Base-by-base conservation (phyloP, 2,329 filamentous ascomycete genomes). In the Seiridium unicorne region DNA sequence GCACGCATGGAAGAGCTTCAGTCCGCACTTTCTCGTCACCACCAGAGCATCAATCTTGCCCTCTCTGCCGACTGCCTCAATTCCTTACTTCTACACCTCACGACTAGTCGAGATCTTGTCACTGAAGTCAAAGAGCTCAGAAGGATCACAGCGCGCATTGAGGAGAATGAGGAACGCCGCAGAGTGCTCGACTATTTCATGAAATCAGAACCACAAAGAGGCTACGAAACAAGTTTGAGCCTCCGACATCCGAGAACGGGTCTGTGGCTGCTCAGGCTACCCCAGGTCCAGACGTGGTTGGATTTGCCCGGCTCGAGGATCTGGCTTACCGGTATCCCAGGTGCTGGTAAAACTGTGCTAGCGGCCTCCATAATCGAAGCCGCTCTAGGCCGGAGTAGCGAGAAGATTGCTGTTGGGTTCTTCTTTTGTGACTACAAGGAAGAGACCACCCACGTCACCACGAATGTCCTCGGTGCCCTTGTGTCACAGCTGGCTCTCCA, bases 401-500 rank as follows among this genome's bases (percentile, higher is more conserved):
- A 5, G 13, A 4, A 2, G 26, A 8, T 2, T 4, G 10, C 13
- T 18, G 44, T 2, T 1, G 44, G 13, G 1, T 46, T 46, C 44
- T 46, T 46, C 44, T 46, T 46, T 5, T 46, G 44, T 7, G 44
- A 46, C 10, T 46, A 46, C 3, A 46, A 46, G 44, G 26, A 46
- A 2, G 44, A 46, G 9, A 7, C 13, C 0, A 46, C 44, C 1
- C 26, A 18, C 13, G 9, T n/a, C 6, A 4, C 9, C 3, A 1
- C 5, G 61, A 61, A 68, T 34, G 67, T 75, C 1, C 44, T 75
- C 0, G 62, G 65, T 6, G 59, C 69, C 5, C 60, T 76, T 6
- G 65, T 66, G 3, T 66, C 61, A 6, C 70, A 75, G 46, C 56
- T 75, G 40, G 70, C 70, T 2, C 55, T 61, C 10, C 71, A 75